Base-by-base conservation (phyloP, 129 eudicot genomes). In the Artemisia argyi region DNA sequence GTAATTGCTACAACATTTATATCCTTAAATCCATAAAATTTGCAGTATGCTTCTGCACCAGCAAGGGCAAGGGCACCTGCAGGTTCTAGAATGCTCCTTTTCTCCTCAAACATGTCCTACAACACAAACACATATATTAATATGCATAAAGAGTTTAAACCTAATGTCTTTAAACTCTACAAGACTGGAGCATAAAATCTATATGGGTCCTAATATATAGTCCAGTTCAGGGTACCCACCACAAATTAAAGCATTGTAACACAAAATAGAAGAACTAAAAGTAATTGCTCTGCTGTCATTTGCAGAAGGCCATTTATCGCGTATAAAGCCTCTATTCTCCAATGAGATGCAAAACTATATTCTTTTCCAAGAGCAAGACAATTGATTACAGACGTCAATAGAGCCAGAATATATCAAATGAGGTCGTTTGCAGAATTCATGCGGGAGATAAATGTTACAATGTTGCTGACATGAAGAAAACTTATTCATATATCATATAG, bases 41-140 rank as follows among this genome's bases (percentile, higher is more conserved):
- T 91, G 92, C 99, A 95, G 77, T 95, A 95, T 44, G 99, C 99
- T 82, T 95, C 96, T 17, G 99, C 99, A 68, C 99, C 99, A 66
- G 99, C 99, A 56, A 95, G 91, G 61, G 99, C 80, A 71, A 95
- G 97, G 44, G 99, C 99, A 48, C 99, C 99, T 69, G 99, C 99
- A 69, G 99, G 99, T 74, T 95, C 99, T 67, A 95, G 76, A 65
- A 95, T 95, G 78, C 86, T 95, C 88, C 99, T 79, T 80, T 91
- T 95, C 85, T 95, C 99, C 86, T 95, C 99, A 73, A 90, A 95
- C 97, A 95, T 91, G 82, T 95, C 96, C 99, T 95, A 61, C 56
- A 69, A 42, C 44, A 76, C 5, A 49, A 39, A 13, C 22, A 76
- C n/a, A 54, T 30, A 14, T 11, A 42, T 59, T 44, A 47, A 14